Conservation (phyloP, 108 stramenopile genomes). For the Ochromonas danica region DNA sequence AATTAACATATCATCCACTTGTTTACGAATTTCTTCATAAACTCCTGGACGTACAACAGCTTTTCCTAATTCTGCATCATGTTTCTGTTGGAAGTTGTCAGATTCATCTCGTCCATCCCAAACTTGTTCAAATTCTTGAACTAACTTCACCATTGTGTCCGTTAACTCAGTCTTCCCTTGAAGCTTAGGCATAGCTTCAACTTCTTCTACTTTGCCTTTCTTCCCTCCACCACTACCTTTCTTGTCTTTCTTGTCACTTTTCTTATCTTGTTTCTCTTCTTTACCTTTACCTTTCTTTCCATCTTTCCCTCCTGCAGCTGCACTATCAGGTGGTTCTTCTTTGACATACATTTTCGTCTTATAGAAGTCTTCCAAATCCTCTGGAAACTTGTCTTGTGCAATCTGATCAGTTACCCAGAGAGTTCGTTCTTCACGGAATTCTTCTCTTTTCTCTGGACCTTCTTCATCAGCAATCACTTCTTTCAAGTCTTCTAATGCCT, state of each 20-base stretch:
- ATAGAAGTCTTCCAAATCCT: constrained; percentile 66
- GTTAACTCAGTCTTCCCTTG: constrained; percentile 59
- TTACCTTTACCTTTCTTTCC: not conserved
- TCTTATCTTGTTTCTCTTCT: constrained; percentile 20
- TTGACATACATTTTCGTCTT: constrained; percentile 25
- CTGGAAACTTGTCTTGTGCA: constrained; percentile 59
- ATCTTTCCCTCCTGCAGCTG: constrained; percentile 12
- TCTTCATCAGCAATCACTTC: constrained; percentile 70
- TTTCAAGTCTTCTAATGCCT: constrained; percentile 65
- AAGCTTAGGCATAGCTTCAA: constrained; percentile 46
- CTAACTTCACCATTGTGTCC: constrained; percentile 41
- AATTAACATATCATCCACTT: constrained; percentile 72
- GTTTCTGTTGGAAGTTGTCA: constrained; percentile 64
- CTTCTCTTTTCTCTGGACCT: constrained; percentile 69
- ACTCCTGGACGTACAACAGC: constrained; percentile 59
- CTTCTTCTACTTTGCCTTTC: constrained; percentile 35
- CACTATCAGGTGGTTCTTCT: constrained; percentile 41
- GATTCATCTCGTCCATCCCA: constrained; percentile 68
- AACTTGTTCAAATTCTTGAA: constrained; percentile 56
- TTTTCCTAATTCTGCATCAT: constrained; percentile 71
- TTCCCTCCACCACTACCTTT: constrained; percentile 39
- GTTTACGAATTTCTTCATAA: constrained; percentile 54
- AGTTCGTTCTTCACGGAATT: constrained; percentile 68
- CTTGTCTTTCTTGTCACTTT: constrained; percentile 29
- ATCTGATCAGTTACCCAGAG: constrained; percentile 72